Evolutionary conservation across 352 stramenopile species (phyloP).

Genomic region (Phytophthora capsici): DNA sequence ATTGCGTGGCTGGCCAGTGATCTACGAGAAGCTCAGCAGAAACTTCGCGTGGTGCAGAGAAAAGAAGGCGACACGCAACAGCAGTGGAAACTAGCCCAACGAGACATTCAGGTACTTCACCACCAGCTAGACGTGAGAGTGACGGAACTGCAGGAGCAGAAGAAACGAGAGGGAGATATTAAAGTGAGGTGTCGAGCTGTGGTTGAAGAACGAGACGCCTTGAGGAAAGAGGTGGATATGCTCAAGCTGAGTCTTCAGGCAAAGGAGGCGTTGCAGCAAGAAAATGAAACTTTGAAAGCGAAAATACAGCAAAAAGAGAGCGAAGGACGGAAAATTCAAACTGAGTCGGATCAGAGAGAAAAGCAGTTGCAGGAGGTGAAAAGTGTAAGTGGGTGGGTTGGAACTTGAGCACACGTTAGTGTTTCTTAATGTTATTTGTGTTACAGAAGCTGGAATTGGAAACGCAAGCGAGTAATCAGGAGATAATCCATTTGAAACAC

Average conservation of each 20-base stretch:
- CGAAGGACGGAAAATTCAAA: constrained; percentile 17
- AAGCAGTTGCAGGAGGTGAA: constrained; percentile 49
- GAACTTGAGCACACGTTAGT: constrained; percentile 5
- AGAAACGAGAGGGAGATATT: constrained; percentile 35
- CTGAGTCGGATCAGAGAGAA: constrained; percentile 26
- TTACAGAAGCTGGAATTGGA: constrained; percentile 58
- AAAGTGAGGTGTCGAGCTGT: constrained; percentile 29
- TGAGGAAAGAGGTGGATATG: constrained; percentile 43
- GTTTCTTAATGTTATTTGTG: constrained; percentile 11
- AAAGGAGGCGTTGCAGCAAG: constrained; percentile 46
- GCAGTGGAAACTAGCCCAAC: constrained; percentile 52
- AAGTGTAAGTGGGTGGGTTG: constrained; percentile 21
- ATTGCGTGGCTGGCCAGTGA: constrained; percentile 75
- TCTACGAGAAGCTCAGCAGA: constrained; percentile 58
- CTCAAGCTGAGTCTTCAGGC: constrained; percentile 35
- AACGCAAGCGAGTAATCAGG: constrained; percentile 57
- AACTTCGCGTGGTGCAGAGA: constrained; percentile 45
- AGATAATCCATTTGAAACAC: constrained; percentile 61
- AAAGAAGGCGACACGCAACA: constrained; percentile 47
- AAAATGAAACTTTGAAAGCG: constrained; percentile 49
- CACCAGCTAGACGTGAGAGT: constrained; percentile 52
- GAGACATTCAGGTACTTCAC: constrained; percentile 46
- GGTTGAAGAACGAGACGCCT: constrained; percentile 43
- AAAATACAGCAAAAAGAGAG: constrained; percentile 37
- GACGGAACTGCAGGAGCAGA: constrained; percentile 54